A percentile compares a stretch with the other conserved stretches of the same genome.
These are phyloP conservation scores for Zygosaccharomyces lentus DNA, from an alignment of 805 yeast species.

Conservation along the genomic window DNA sequence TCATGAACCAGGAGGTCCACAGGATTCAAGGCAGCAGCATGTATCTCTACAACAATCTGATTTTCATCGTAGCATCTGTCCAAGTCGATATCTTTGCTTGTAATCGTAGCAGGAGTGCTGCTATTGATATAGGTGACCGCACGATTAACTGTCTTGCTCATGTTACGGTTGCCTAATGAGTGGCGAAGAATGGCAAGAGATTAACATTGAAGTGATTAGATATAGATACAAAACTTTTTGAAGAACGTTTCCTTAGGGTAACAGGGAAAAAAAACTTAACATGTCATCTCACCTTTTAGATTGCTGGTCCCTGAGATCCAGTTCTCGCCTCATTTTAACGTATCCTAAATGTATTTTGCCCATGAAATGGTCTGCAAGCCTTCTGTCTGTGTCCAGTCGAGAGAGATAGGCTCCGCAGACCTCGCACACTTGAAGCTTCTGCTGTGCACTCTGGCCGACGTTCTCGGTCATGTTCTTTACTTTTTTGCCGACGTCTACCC, in stretches of 20 bases:
- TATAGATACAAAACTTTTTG: background rate
- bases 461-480: slow-evolving; percentile 62
- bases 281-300: slow-evolving; percentile 8
- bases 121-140: slow-evolving; percentile 25
- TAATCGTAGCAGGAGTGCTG: slow-evolving; percentile 18
- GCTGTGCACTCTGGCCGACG: slow-evolving; percentile 81
- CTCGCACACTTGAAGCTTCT: slow-evolving; percentile 84
- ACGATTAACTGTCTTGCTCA: slow-evolving; percentile 18
- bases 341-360: slow-evolving; percentile 86
- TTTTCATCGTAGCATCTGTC: slow-evolving; percentile 21
- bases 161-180: background rate
- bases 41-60: slow-evolving; percentile 29
- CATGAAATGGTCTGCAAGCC: slow-evolving; percentile 83
- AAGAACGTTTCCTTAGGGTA: background rate
- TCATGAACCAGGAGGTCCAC: slow-evolving; percentile 25
- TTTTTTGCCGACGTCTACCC: slow-evolving; percentile 51
- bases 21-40: slow-evolving; percentile 34
- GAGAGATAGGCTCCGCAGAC: slow-evolving; percentile 88
- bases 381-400: slow-evolving; percentile 77
- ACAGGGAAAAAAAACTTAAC: background rate
- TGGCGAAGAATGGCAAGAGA: no score
- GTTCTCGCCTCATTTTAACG: slow-evolving; percentile 63
- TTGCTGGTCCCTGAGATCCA: slow-evolving; percentile 38
- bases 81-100: slow-evolving; percentile 22
- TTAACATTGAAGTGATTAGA: no score